These are phyloP conservation scores for Kwoniella pini DNA, from an alignment of 768 basidiomycete species.

Conservation along the genomic window DNA sequence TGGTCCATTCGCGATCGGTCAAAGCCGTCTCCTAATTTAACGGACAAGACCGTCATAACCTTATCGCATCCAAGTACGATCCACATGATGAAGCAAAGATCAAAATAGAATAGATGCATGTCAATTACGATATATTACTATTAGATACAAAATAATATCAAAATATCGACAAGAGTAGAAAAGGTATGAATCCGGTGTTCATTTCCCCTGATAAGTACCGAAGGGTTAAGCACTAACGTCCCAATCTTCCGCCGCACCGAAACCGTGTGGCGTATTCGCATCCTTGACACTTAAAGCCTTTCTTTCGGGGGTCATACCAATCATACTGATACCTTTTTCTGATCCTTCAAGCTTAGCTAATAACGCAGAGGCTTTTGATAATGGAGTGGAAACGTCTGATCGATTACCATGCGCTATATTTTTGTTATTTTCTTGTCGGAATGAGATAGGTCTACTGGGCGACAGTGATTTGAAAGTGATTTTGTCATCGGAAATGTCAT, in stretches of 20 bases:
- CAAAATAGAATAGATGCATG: no score
- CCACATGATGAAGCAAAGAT: no score
- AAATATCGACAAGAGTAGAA: no score
- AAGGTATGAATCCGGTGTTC: no score
- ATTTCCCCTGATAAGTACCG: no score
- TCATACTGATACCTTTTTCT: conserved; percentile 2
- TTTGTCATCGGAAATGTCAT: background rate
- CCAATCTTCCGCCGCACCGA: conserved; percentile 6
- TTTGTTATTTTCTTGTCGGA: no score
- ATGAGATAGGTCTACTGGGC: background rate
- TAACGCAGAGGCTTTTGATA: conserved; percentile 13
- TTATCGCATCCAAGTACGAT: no score
- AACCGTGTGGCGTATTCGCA: conserved; percentile 9
- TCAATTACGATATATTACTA: no score
- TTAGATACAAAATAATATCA: no score
- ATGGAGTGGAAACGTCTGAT: conserved; percentile 20
- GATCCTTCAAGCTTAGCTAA: conserved; percentile 21
- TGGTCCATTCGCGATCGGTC: background rate
- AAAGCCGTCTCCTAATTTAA: background rate
- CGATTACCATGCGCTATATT: conserved; percentile 3
- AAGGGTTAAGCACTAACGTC: conserved; percentile 21
- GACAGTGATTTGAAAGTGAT: no score
- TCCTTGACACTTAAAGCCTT: conserved; percentile 17
- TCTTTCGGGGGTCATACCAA: conserved; percentile 13
- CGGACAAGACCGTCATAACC: no score